Evolutionary conservation across 148 eudicot species (phyloP), one percentile per base, ranked within the genome.

Genomic region (Chenopodium berlandieri): DNA sequence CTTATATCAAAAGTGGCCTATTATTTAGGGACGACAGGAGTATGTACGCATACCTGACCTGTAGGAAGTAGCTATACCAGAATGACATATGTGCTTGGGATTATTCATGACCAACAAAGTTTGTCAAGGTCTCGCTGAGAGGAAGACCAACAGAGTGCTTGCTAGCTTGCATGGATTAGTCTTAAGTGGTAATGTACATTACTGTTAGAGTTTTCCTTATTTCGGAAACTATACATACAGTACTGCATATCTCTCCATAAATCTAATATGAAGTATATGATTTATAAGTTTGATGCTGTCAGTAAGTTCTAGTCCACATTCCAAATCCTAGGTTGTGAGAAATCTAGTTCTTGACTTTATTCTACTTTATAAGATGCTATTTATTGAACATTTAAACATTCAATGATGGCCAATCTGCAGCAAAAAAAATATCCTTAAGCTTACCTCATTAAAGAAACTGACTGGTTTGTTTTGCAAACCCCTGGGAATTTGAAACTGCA

Each of bases 401-500:
- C 72, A 68, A 14, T 68, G 78, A 31, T 27, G 58, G 47, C 17
- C 7, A 48, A 48, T 4, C 73, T 69, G 17, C 20, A 70, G 27
- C 81, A 73, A 27, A 23, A 73, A n/a, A 32, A 27, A 0, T 27
- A 46, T 8, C 31, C 6, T 72, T 0, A 75, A 32, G 54, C 1
- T 80, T 86, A 93, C 97, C 94, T 91, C 92, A 32, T 88, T 93
- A 75, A 93, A 91, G 79, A 91, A 91, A 52, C 52, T 83, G 22
- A 88, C 75, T 64, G 96, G 91, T 78, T 85, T 90, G 77, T 93
- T 93, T 77, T 82, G 85, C 91, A 87, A 93, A 54, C 84, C 81
- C 75, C 82, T 95, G 7, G 93, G 98, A 65, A 95, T 91, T 91
- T 89, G 93, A 85, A 93, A 93, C 86, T 92, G 91, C 69, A 95